Evolutionary conservation across 352 stramenopile species (phyloP), one percentile per base, ranked within the genome.

Genomic region (Blastocystis hominis): DNA sequence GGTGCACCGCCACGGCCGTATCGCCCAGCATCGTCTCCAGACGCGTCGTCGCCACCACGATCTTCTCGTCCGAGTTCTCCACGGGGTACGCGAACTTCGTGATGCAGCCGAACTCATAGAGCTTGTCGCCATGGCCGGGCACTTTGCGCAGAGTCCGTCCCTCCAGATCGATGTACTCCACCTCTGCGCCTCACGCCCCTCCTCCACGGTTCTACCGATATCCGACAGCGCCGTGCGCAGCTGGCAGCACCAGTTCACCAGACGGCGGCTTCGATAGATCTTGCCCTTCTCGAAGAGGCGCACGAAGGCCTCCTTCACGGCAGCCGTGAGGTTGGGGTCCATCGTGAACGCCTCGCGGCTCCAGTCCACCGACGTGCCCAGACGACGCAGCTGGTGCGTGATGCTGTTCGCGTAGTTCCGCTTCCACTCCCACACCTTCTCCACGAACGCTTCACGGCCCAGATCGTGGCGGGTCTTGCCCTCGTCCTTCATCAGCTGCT

Each of bases 11-110:
- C 30, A 99, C 95, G 53, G 94, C 96, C 4, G 93, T 94, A 92
- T 99, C 97, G 47, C 97, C 97, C 38, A 99, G 91, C 96, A 99
- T 99, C 5, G 97, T 99, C 92, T 99, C 97, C 3, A 98, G 91
- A 93, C 97, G 96, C 50, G 97, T 99, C 0, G 97, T 97, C 0
- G 93, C 93, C 17, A 94, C 91, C 34, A 96, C 92, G 63, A 97
- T 90, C 89, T 95, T 92, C 56, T 95, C 93, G 34, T 89, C 90
- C 3, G 91, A 92, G 53, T 90, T 94, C 90, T 98, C 95, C 20
- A 99, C 93, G 0, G 92, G 91, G 91, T 99, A 99, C 3, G 94
- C 95, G 90, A 99, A 99, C 30, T 93, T 96, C 54, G 96, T 98
- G 46, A 99, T 90, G 7, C 96, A 95, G 61, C 96, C 97, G 90